Conservation (phyloP, 352 stramenopile genomes). For the Phytophthora boehmeriae region DNA sequence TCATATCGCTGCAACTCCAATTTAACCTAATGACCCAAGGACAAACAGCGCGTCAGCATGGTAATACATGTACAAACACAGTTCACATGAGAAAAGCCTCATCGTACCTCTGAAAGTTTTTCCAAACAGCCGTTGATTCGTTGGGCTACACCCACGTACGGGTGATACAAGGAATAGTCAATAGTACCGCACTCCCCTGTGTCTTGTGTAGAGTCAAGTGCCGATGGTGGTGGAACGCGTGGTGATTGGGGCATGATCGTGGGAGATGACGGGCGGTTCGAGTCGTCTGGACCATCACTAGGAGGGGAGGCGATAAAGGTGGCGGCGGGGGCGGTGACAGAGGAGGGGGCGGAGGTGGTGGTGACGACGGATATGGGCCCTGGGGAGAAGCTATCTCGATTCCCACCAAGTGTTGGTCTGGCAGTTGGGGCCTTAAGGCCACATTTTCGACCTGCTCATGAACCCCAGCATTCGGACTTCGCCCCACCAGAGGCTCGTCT, state of each 20-base stretch:
- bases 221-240: constrained; percentile 25
- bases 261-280: constrained; percentile 37
- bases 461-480: constrained; percentile 1
- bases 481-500: constrained; percentile 58
- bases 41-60: constrained; percentile 12
- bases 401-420: constrained; percentile 8
- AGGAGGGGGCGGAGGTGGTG: constrained; percentile 50
- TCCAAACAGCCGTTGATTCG: constrained; percentile 85
- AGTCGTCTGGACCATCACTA: constrained; percentile 15
- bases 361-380: constrained; percentile 26
- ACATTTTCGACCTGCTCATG: constrained; percentile 21
- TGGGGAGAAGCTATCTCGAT: constrained; percentile 16
- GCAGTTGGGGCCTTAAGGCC: constrained; percentile 8
- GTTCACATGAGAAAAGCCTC: background rate
- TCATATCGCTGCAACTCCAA: constrained; percentile 87
- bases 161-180: constrained; percentile 75
- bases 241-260: constrained; percentile 46
- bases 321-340: constrained; percentile 55
- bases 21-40: constrained; percentile 55
- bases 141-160: constrained; percentile 74
- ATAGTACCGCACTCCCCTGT: constrained; percentile 40
- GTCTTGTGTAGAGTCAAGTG: constrained; percentile 14
- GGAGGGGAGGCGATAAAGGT: constrained; percentile 32
- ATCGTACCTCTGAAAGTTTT: constrained; percentile 65
- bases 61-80: background rate